Conservation (phyloP, 331 rosid species). For the Phaseolus coccineus region DNA sequence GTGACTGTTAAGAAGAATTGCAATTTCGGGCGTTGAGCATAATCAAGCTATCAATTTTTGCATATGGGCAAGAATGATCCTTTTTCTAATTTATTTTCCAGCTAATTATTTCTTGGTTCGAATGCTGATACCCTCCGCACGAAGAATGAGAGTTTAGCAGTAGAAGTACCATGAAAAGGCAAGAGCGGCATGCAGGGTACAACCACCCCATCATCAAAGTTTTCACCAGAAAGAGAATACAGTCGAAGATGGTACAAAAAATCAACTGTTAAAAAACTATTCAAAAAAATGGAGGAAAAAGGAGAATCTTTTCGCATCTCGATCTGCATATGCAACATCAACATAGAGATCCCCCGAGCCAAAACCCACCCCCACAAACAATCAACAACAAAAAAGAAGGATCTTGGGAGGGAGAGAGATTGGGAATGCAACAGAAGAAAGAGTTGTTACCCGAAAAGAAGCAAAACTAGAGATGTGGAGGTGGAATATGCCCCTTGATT, state of each 20-base stretch:
- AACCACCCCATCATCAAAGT: conserved; percentile 12
- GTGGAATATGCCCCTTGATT: background rate
- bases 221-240: conserved; percentile 17
- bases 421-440: conserved; percentile 13
- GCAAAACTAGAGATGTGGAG: conserved; percentile 5
- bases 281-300: conserved; percentile 1
- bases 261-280: background rate
- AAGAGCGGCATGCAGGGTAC: conserved; percentile 30
- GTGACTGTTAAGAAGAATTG: background rate
- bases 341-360: background rate
- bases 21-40: background rate
- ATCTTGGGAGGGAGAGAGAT: conserved; percentile 5
- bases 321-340: conserved; percentile 21
- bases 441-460: conserved; percentile 24
- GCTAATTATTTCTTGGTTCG: background rate
- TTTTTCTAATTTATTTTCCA: background rate
- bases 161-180: conserved; percentile 11
- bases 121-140: conserved; percentile 12
- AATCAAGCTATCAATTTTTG: background rate
- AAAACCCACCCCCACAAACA: background rate
- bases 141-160: conserved; percentile 6
- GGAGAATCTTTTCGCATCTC: background rate
- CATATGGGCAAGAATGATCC: background rate
- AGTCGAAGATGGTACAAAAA: conserved; percentile 6
- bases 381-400: background rate